Evolutionary conservation across 495 filamentous ascomycete species (phyloP).

Genomic region (Aspergillus baeticus): DNA sequence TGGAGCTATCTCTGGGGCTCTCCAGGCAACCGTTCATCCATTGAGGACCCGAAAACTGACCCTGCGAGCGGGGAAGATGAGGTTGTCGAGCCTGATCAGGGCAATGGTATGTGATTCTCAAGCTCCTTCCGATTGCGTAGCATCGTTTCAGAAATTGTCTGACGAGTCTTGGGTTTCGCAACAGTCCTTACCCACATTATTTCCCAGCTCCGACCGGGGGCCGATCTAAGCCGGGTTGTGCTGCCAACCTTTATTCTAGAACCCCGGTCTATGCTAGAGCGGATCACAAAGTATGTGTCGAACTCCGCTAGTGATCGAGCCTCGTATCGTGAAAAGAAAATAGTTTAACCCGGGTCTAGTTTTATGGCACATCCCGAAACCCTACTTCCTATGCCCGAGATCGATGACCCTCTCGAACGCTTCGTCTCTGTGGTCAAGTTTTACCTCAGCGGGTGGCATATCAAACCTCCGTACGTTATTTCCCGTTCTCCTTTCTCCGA

Average conservation of each 20-base stretch:
- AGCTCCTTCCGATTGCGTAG: not conserved
- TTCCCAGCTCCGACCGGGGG: conserved; percentile 90
- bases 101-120: conserved; percentile 47
- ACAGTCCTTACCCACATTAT: conserved; percentile 89
- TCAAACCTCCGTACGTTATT: conserved; percentile 83
- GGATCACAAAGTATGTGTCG: conserved; percentile 85
- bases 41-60: conserved; percentile 46
- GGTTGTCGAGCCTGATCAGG: conserved; percentile 67
- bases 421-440: conserved; percentile 97
- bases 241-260: conserved; percentile 98
- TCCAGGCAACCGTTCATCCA: conserved; percentile 54
- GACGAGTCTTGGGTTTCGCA: not conserved
- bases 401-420: conserved; percentile 86
- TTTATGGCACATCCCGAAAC: conserved; percentile 99
- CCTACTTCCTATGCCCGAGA: conserved; percentile 78
- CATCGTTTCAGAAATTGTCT: not conserved
- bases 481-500: conserved; percentile 3
- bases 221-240: conserved; percentile 90
- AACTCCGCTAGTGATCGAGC: not conserved
- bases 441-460: conserved; percentile 98
- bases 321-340: not conserved
- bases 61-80: conserved; percentile 63
- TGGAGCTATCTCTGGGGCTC: conserved; percentile 25
- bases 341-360: conserved; percentile 45
- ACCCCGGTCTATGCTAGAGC: conserved; percentile 94